Conservation (phyloP, 352 stramenopile species). For the Globisporangium irregulare region DNA sequence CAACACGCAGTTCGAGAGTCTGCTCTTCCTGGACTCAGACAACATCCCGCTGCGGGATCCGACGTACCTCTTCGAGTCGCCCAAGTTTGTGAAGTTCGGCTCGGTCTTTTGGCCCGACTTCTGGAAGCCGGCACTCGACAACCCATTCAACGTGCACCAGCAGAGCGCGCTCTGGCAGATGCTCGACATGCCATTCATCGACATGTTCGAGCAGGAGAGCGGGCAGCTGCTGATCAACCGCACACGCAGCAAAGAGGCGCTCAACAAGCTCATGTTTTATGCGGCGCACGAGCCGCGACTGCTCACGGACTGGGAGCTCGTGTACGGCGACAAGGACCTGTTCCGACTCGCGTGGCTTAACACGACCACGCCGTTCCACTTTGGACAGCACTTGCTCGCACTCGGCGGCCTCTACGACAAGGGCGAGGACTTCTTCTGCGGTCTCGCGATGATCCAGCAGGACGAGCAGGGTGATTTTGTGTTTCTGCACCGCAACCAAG, state of each 20-base stretch:
- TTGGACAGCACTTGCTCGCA: constrained; percentile 41
- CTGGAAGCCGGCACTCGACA: constrained; percentile 22
- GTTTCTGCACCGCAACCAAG: constrained; percentile 15
- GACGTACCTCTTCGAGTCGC: constrained; percentile 27
- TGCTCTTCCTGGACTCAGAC: constrained; percentile 33
- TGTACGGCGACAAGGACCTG: constrained; percentile 59
- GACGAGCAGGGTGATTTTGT: constrained; percentile 14
- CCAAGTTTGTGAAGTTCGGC: constrained; percentile 20
- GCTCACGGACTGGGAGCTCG: constrained; percentile 32
- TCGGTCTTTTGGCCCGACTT: constrained; percentile 40
- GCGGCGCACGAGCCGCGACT: constrained; percentile 32
- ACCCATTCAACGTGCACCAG: constrained; percentile 31
- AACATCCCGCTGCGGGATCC: constrained; percentile 29
- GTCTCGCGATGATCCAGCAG: constrained; percentile 25
- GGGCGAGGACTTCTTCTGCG: constrained; percentile 37
- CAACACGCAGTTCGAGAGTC: constrained; percentile 23
- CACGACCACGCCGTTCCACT: constrained; percentile 39
- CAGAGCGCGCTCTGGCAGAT: constrained; percentile 27
- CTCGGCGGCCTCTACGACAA: constrained; percentile 37
- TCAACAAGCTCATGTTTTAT: constrained; percentile 45
- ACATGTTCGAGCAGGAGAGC: constrained; percentile 42
- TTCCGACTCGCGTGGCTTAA: constrained; percentile 63
- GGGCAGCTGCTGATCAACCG: constrained; percentile 31
- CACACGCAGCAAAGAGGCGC: constrained; percentile 13
- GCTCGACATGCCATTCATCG: constrained; percentile 29